These are phyloP conservation scores for Gyromitra esculenta DNA, from an alignment of 2,329 filamentous ascomycete species.

Conservation along the genomic window DNA sequence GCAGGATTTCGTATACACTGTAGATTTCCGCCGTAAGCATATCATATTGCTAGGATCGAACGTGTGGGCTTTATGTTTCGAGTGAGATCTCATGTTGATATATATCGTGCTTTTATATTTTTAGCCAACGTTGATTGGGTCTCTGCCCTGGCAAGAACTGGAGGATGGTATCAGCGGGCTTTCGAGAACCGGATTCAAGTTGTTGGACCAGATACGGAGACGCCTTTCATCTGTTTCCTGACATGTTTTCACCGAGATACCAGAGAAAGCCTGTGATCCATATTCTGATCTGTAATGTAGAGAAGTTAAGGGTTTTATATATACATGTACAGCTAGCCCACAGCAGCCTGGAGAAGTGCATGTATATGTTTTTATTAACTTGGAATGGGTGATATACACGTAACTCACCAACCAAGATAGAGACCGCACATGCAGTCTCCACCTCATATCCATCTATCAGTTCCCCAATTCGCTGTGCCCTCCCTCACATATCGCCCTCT, in stretches of 20 bases:
- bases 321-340: no score
- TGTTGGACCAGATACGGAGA: background rate
- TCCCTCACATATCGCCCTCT: background rate
- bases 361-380: no score
- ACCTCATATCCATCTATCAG: no score
- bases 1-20: background rate
- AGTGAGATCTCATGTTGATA: background rate
- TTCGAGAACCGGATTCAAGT: no score
- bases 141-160: background rate
- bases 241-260: background rate
- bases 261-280: no score
- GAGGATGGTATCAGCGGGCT: background rate
- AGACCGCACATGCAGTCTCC: background rate
- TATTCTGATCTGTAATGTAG: background rate
- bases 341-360: background rate
- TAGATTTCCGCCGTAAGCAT: background rate
- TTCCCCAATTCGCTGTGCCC: no score
- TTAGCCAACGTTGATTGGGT: background rate
- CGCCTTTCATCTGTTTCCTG: background rate
- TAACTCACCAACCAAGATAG: no score
- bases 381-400: no score
- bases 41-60: background rate
- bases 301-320: no score
- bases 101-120: background rate
- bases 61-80: background rate